These are phyloP conservation scores for Salvia hispanica DNA, from an alignment of 257 asterid species.

Conservation along the genomic window DNA sequence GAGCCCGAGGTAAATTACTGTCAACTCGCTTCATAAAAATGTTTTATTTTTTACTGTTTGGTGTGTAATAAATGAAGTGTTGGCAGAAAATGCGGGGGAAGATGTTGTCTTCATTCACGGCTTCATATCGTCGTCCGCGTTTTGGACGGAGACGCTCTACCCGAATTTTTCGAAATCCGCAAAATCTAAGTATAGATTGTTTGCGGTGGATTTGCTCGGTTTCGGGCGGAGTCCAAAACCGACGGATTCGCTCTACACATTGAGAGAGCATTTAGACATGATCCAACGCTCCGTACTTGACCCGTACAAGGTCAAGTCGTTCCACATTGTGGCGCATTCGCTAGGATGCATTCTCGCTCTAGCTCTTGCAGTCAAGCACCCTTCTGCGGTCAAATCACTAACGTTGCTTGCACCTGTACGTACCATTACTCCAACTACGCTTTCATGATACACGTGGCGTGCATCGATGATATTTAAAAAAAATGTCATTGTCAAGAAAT, in stretches of 20 bases:
- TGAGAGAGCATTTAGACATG: constrained; percentile 88
- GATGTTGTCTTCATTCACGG: constrained; percentile 92
- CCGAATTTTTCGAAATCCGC: constrained; percentile 77
- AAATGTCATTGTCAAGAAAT: no score
- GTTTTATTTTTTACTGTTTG: neutral
- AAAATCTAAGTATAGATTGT: constrained; percentile 67
- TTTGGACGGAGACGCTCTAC: constrained; percentile 91
- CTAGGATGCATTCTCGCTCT: constrained; percentile 93
- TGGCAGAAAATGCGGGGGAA: constrained; percentile 61
- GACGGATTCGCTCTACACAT: constrained; percentile 72
- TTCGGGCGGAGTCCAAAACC: constrained; percentile 97
- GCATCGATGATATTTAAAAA: neutral
- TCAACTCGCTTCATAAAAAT: neutral
- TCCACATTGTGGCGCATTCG: constrained; percentile 97
- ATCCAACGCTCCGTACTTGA: constrained; percentile 75
- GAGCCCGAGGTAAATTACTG: constrained; percentile 48
- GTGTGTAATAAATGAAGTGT: neutral
- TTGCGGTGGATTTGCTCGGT: constrained; percentile 88
- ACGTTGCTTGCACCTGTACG: constrained; percentile 89
- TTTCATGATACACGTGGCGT: neutral
- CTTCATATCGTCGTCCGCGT: constrained; percentile 79
- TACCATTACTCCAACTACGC: neutral
- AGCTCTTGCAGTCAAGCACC: constrained; percentile 85
- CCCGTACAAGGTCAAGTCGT: constrained; percentile 64
- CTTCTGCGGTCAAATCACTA: constrained; percentile 66